Conservation (phyloP, 1,139 yeast genomes). For the Petasospora rhodanensis region DNA sequence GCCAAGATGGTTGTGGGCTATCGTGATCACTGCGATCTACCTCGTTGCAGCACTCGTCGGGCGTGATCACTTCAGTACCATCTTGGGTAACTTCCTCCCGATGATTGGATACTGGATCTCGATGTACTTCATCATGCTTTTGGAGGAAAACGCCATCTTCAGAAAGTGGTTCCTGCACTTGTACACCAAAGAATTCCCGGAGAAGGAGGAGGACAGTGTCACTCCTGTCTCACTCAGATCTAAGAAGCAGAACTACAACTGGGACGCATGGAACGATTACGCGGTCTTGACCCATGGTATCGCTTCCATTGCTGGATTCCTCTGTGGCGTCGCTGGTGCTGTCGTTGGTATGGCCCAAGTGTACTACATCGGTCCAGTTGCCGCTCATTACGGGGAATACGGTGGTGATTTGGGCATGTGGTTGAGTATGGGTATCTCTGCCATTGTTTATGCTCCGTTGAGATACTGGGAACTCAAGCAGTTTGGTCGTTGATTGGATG, state of each 20-base stretch:
- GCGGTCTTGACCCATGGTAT: slow-evolving; percentile 54
- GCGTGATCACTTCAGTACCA: slow-evolving; percentile 65
- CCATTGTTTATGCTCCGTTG: slow-evolving; percentile 54
- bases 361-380: slow-evolving; percentile 71
- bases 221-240: slow-evolving; percentile 20
- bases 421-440: slow-evolving; percentile 71
- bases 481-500: slow-evolving; percentile 34
- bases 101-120: slow-evolving; percentile 95
- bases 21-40: slow-evolving; percentile 59
- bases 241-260: slow-evolving; percentile 46
- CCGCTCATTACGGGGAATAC: slow-evolving; percentile 46
- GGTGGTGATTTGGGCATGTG: slow-evolving; percentile 86
- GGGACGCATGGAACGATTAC: slow-evolving; percentile 61
- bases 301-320: slow-evolving; percentile 58
- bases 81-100: slow-evolving; percentile 83
- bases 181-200: slow-evolving; percentile 52
- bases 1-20: slow-evolving; percentile 80
- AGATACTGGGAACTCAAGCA: slow-evolving; percentile 60
- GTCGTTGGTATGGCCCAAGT: slow-evolving; percentile 78
- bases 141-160: slow-evolving; percentile 75
- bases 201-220: slow-evolving; percentile 1
- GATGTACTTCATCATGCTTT: slow-evolving; percentile 65
- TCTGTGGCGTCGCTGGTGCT: slow-evolving; percentile 66
- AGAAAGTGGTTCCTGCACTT: slow-evolving; percentile 48
- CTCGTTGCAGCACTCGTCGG: slow-evolving; percentile 75